Base-by-base conservation (phyloP, 345 rosid genomes). In the Xanthoceras sorbifolium region DNA sequence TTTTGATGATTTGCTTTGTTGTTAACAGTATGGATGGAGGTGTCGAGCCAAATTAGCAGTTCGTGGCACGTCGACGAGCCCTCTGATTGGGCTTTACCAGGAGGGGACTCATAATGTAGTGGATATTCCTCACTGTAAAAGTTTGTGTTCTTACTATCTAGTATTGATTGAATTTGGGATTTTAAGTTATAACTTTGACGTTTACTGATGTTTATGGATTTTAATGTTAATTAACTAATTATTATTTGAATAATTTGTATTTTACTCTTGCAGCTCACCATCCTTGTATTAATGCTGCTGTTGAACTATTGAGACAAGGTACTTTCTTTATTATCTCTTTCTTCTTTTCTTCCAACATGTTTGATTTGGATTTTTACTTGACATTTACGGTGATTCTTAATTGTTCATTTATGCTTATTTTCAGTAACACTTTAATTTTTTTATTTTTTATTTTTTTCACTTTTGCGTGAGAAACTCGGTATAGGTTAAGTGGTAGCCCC, bases 21-120 rank as follows among this genome's bases (percentile, higher is more conserved):
- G 25, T 69, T 55, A 48, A 34, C 89, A 95, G 97, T 89, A 93
- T 90, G 99, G 89, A 75, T 95, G 97, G 99, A 86, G 98, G 67
- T 93, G 98, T 77, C 89, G 97, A 60, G 99, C 99, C 3, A 95
- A 95, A 73, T 69, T 95, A 31, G 99, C 97, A 2, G 88, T 93
- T 74, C 97, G 99, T n/a, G 98, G 99, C 29, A 75, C 92, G 6
- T 80, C 91, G 3, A 75, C 42, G 59, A 82, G 85, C 77, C 96
- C 93, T 67, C 81, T 93, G 75, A 90, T 95, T 75, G 98, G 99
- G 26, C 89, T 95, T 60, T 95, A 95, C 67, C 74, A 93, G 85
- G 97, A 95, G 68, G 97, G 96, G 62, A 93, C 95, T 77, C 98
- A 94, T 82, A 79, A 87, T 59, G 94, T 91, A 46, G 94, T 85